Evolutionary conservation across 176 grass and related monocot species (phyloP).

Genomic region (Oryza longistaminata): DNA sequence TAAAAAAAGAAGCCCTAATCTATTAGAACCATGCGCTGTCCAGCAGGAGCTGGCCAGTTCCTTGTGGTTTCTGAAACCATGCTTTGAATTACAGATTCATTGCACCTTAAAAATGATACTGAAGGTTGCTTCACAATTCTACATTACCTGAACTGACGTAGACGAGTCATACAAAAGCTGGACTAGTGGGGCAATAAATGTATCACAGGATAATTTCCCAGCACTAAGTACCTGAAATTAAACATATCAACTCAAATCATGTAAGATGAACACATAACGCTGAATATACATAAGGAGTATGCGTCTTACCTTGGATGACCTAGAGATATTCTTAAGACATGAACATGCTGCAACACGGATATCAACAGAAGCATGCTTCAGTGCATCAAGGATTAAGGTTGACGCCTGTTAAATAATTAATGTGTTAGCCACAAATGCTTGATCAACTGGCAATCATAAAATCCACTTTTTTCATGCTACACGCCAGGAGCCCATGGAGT

Average conservation of each 20-base stretch:
- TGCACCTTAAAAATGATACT: conserved; percentile 10
- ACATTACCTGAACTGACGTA: conserved; percentile 80
- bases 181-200: conserved; percentile 59
- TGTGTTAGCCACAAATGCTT: conserved; percentile 25
- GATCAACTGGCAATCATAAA: conserved; percentile 7
- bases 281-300: conserved; percentile 29
- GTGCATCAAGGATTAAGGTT: conserved; percentile 72
- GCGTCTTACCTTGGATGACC: conserved; percentile 72
- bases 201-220: conserved; percentile 72
- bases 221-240: conserved; percentile 81
- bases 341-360: conserved; percentile 83
- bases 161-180: conserved; percentile 83
- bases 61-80: background rate
- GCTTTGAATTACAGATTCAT: background rate
- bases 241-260: conserved; percentile 38
- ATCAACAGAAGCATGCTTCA: conserved; percentile 82
- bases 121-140: conserved; percentile 36
- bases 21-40: background rate
- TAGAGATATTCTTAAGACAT: conserved; percentile 95
- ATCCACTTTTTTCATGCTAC: conserved; percentile 10
- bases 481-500: background rate
- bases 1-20: background rate
- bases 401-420: conserved; percentile 54
- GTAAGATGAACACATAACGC: conserved; percentile 31
- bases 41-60: background rate